phyloP scores from a whole-genome alignment of 192 early-diverging fungal species.

The Gryganskiella cystojenkinii region DNA sequence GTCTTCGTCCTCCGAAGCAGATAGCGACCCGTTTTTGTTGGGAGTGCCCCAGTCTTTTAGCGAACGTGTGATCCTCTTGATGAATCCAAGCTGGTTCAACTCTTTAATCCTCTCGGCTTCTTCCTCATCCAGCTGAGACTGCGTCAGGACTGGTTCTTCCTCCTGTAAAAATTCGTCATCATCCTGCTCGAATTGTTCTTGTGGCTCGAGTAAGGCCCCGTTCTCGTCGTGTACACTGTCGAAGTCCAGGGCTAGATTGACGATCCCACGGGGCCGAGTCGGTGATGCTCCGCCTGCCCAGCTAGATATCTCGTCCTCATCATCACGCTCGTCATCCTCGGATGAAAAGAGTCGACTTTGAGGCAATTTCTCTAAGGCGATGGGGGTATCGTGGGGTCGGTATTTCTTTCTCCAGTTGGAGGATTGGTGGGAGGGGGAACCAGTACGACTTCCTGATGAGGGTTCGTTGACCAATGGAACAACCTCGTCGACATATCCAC shows the following conservation, averaged over 20 bases:
- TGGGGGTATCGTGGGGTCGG: conserved; percentile 33
- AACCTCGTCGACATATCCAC: too few relatives aligned
- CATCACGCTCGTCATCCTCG: not conserved
- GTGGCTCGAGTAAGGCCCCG: too few relatives aligned
- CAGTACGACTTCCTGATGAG: too few relatives aligned
- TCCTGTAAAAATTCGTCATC: too few relatives aligned
- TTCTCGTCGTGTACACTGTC: not conserved
- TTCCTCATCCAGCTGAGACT: conserved; percentile 4
- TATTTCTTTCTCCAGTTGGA: conserved; percentile 14
- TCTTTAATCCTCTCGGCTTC: conserved; percentile 20
- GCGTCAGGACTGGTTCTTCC: not conserved
- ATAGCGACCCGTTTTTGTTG: not conserved
- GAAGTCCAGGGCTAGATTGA: too few relatives aligned
- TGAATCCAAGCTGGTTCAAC: conserved; percentile 28
- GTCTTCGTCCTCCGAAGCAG: not conserved
- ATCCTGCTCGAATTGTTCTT: not conserved
- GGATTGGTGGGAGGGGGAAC: too few relatives aligned
- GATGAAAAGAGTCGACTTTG: not conserved
- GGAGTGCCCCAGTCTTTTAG: conserved; percentile 27
- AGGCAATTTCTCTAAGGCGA: conserved; percentile 6
- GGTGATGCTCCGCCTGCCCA: too few relatives aligned
- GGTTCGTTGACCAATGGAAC: too few relatives aligned
- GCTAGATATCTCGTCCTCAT: not conserved
- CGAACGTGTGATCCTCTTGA: conserved; percentile 22
- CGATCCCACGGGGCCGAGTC: too few relatives aligned